Conservation (phyloP, 2,329 filamentous ascomycete genomes). For the Leptoxyphium fumago region DNA sequence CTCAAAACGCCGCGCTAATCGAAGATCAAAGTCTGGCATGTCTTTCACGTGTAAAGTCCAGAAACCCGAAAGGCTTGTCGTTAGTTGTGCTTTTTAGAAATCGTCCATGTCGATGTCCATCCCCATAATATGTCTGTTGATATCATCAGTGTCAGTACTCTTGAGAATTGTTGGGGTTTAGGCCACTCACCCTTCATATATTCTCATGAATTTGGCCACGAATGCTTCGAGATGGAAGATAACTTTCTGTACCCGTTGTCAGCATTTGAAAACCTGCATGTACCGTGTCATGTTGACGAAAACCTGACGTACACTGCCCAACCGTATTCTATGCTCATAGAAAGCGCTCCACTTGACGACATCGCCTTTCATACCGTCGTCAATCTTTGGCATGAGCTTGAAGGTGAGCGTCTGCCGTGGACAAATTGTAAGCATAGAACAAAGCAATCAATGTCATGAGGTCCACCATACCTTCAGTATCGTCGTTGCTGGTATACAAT, state of each 20-base stretch:
- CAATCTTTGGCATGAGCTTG: slow-evolving; percentile 74
- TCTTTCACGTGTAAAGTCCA: too few species aligned
- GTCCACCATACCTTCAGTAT: slow-evolving; percentile 54
- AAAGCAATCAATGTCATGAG: not conserved
- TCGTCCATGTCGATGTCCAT: slow-evolving; percentile 48
- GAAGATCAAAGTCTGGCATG: not conserved
- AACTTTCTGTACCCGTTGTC: slow-evolving; percentile 46
- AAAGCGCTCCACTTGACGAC: slow-evolving; percentile 94
- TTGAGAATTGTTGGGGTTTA: not conserved
- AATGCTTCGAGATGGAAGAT: slow-evolving; percentile 98
- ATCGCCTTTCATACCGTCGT: slow-evolving; percentile 79
- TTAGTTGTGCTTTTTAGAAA: slow-evolving; percentile 3
- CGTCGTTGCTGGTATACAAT: slow-evolving; percentile 90
- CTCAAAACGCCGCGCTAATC: slow-evolving; percentile 16
- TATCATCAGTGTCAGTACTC: too few species aligned
- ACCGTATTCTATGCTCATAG: slow-evolving; percentile 88
- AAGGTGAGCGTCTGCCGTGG: slow-evolving; percentile 60
- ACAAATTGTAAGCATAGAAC: slow-evolving; percentile 1
- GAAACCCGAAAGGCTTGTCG: too few species aligned
- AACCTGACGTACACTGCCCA: slow-evolving; percentile 45
- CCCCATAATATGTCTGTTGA: slow-evolving; percentile 37
- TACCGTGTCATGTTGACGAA: not conserved
- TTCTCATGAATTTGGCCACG: slow-evolving; percentile 95
- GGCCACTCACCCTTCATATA: slow-evolving; percentile 65
- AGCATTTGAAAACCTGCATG: not conserved